Evolutionary conservation across 768 basidiomycete species (phyloP), one percentile per base, ranked within the genome.

Genomic region (Psilocybe sp.): DNA sequence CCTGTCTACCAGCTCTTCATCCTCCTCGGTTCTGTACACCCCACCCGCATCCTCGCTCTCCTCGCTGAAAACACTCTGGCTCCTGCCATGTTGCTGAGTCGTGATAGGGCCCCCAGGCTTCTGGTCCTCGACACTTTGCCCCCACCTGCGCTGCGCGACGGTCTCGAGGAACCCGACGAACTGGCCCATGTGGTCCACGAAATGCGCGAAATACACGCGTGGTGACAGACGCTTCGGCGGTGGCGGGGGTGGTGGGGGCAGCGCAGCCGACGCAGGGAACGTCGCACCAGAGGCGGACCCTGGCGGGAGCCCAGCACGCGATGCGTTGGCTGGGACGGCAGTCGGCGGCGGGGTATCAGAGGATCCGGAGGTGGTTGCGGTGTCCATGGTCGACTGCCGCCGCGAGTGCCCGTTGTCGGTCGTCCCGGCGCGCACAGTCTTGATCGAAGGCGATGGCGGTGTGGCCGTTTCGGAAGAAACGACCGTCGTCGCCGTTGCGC

Each of bases 131-230:
- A 92, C 73, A 16, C 68, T 74, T 64, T 96, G 92, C 5, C 81
- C 81, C 91, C 92, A 98, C 7, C 92, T 75, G 19, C 82, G 76
- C 36, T 69, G 60, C 2, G 92, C 90, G 28, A 98, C 88, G 5
- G 84, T 84, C 69, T 98, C 95, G 8, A 99, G 78, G 65, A 98
- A 98, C 1, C 79, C 74, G 36, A 92, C 77, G 56, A 99, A 96
- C 49, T 90, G 81, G 2, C 75, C 75, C 50, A 87, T 82, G 58
- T 95, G 91, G 60, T 96, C 91, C 34, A 97, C 85, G 55, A 97
- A 98, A 64, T 97, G 92, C 0, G 93, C 86, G 61, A 98, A 98
- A 66, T 92, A 98, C 31, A 88, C 72, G 4, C 85, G 73, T 0
- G 95, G 93, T 0, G 92, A 93, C 0, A 92, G 87, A 0, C 78